Evolutionary conservation across 345 rosid genomes (phyloP), one percentile per base, ranked within the genome.

Genomic region (Garcia nutans): DNA sequence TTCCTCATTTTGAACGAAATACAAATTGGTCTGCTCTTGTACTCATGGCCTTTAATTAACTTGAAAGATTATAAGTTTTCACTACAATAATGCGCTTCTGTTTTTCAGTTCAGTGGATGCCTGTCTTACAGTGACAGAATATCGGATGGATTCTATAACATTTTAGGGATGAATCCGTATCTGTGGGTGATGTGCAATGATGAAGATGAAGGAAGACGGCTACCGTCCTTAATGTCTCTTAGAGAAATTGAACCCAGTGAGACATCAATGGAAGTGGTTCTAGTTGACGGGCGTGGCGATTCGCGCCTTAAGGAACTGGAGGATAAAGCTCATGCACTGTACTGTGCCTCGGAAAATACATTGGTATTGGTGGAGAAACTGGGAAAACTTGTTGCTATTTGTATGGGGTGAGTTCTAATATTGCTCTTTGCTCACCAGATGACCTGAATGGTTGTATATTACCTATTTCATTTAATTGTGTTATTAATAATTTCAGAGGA

Each of bases 141-240:
- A 67, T 81, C 96, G 15, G 96, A 95, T 85, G 99, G 99, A 19
- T 95, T 95, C 82, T 93, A 95, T 82, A 88, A 90, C 82, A 93
- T 95, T 70, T 70, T 95, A 81, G 99, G 99, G 74, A 93, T 95
- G 94, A 93, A 91, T 81, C 97, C 97, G 6, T 82, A 89, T 82
- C 83, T 95, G n/a, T 95, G 99, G 99, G 78, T 87, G 44, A 93
- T 90, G 96, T 91, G 99, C 89, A 95, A 93, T 73, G 85, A 88
- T 41, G 65, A 75, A 0, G 89, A 88, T 68, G 94, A 91, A 77
- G 99, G 94, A 57, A 83, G 68, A 58, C 84, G 79, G 67, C 75
- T 89, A 76, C 99, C 99, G 33, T 78, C 96, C 70, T 84, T 95
- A 80, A 58, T 86, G 84, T 83, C 97, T 7, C 94, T 95, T 5